A percentile compares a stretch with the other conserved stretches of the same genome.
phyloP scores from a whole-genome alignment of 345 rosid species.

The Aegle marmelos region DNA sequence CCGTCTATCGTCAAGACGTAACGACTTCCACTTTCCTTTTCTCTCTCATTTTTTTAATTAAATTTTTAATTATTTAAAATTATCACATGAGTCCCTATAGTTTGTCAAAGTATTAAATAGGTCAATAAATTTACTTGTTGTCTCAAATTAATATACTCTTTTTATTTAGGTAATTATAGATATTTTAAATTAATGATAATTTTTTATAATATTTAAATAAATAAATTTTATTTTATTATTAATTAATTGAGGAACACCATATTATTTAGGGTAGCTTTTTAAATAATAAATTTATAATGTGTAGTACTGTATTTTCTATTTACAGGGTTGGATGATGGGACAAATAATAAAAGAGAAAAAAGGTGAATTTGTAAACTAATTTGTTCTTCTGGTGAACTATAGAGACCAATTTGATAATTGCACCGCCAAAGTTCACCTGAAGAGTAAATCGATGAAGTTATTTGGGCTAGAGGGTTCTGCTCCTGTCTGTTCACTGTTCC shows the following conservation, averaged over 20 bases:
- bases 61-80: neutral
- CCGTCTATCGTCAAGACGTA: slow-evolving; percentile 48
- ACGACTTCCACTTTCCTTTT: slow-evolving; percentile 20
- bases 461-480: neutral
- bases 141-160: too few species aligned
- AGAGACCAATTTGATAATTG: neutral
- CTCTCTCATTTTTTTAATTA: neutral
- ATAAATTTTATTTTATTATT: too few species aligned
- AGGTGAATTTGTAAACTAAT: too few species aligned
- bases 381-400: neutral
- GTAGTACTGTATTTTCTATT: too few species aligned
- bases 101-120: neutral
- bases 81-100: neutral
- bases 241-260: too few species aligned
- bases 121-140: neutral
- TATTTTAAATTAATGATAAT: too few species aligned
- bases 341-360: too few species aligned
- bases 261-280: too few species aligned
- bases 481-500: too few species aligned
- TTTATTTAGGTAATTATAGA: rapidly evolving
- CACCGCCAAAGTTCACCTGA: neutral
- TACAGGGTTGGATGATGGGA: too few species aligned
- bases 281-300: too few species aligned
- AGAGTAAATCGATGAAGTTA: neutral
- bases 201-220: too few species aligned